Percentiles rank a stretch among this genome's conserved stretches.
phyloP scores from a whole-genome alignment of 345 rosid genomes.

The Schrenkiella parvula region DNA sequence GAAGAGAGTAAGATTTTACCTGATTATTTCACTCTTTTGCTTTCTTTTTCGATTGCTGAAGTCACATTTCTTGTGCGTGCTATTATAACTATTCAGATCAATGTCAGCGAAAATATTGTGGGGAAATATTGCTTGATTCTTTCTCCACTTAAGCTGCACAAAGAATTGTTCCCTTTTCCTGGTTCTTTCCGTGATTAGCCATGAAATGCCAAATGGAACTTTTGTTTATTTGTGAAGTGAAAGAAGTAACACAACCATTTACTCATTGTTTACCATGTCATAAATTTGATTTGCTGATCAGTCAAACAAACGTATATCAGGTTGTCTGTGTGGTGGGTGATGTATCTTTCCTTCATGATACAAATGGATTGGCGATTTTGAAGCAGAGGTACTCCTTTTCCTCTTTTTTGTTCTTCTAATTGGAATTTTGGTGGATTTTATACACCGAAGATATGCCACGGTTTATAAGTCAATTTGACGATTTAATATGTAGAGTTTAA shows the following conservation, averaged over 20 bases:
- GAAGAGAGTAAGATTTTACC: slow-evolving; percentile 50
- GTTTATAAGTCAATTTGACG: not conserved
- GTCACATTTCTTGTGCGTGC: not conserved
- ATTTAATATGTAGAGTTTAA: not conserved
- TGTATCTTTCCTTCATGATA: slow-evolving; percentile 93
- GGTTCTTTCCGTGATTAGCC: slow-evolving; percentile 8
- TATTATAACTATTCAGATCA: not conserved
- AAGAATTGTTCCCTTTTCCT: not conserved
- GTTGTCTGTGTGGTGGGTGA: slow-evolving; percentile 82
- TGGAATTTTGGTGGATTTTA: not conserved
- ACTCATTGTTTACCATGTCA: not conserved
- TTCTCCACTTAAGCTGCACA: not conserved
- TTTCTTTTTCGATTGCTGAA: not conserved
- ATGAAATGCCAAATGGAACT: not conserved
- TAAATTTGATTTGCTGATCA: not conserved
- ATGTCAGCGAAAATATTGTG: not conserved
- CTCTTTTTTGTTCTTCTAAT: not conserved
- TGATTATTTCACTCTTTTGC: not conserved
- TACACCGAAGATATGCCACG: not conserved
- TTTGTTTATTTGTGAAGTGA: not conserved
- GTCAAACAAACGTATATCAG: slow-evolving; percentile 33
- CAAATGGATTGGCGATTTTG: slow-evolving; percentile 85
- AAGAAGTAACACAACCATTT: not conserved
- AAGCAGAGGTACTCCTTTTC: slow-evolving; percentile 56
- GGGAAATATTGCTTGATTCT: not conserved